Evolutionary conservation across 305 asterid genomes (phyloP).

Genomic region (Galium porrigens): DNA sequence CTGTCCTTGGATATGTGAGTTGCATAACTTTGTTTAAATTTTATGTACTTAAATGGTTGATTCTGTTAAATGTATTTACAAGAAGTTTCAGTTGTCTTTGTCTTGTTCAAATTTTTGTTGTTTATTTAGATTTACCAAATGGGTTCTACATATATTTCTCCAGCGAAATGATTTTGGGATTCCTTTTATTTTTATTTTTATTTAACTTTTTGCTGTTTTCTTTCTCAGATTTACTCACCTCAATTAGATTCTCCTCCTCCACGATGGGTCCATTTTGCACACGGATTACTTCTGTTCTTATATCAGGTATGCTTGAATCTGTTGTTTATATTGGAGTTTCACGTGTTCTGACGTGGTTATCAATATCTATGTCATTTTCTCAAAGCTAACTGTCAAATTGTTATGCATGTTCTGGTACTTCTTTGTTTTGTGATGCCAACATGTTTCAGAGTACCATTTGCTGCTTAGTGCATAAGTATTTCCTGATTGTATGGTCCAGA

Average conservation of each 20-base stretch:
- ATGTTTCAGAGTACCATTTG: neutral
- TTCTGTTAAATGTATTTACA: neutral
- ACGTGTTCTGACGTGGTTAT: neutral
- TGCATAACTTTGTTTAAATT: slow-evolving; percentile 10
- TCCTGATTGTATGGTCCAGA: neutral
- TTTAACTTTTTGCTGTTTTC: slow-evolving; percentile 9
- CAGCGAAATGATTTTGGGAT: neutral
- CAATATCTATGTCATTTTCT: neutral
- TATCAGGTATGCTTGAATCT: slow-evolving; percentile 46
- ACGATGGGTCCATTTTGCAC: slow-evolving; percentile 84
- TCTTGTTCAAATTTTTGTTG: slow-evolving; percentile 5
- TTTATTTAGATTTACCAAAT: neutral
- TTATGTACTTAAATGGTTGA: neutral
- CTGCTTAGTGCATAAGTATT: neutral
- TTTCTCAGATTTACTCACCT: slow-evolving; percentile 70
- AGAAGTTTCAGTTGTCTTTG: slow-evolving; percentile 1
- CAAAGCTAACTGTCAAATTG: neutral
- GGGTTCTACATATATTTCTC: neutral
- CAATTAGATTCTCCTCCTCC: slow-evolving; percentile 82
- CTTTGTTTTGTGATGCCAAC: neutral
- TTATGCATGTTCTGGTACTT: neutral
- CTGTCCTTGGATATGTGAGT: slow-evolving; percentile 82
- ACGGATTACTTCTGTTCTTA: slow-evolving; percentile 69
- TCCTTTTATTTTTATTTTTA: neutral
- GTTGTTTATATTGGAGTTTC: neutral